phyloP scores from a whole-genome alignment of 163 green algal genomes.

The Scenedesmus sp. region DNA sequence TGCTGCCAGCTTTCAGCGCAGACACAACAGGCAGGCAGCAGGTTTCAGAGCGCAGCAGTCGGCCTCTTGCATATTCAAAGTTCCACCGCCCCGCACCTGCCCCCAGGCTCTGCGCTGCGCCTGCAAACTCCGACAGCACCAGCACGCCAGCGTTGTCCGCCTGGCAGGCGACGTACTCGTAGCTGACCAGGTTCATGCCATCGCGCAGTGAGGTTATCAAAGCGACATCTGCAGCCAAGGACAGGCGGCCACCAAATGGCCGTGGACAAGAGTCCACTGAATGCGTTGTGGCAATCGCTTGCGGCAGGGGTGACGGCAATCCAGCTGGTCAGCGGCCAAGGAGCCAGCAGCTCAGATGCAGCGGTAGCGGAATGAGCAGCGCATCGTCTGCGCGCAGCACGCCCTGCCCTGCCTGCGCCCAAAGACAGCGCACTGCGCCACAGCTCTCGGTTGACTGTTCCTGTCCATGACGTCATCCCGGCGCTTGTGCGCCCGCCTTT shows the following conservation, averaged over 20 bases:
- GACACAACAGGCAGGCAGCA: no score
- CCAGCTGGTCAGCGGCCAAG: no score
- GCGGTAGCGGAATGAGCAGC: background rate
- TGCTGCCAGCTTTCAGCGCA: no score
- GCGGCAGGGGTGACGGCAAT: no score
- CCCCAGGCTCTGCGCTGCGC: conserved; percentile 87
- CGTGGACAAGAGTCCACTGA: background rate
- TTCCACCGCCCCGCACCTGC: background rate
- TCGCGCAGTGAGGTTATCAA: conserved; percentile 96
- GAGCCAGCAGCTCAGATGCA: no score
- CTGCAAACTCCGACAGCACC: conserved; percentile 97
- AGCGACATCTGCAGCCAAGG: conserved; percentile 78
- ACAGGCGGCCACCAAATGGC: background rate
- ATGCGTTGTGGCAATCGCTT: no score
- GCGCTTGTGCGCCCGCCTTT: no score
- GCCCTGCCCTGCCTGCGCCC: background rate
- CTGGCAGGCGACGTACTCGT: conserved; percentile 99
- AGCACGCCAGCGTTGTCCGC: conserved; percentile 96
- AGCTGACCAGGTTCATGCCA: conserved; percentile 99
- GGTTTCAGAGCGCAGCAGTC: no score
- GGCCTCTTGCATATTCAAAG: no score
- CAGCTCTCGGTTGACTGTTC: background rate
- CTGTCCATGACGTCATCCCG: no score
- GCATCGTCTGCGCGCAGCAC: background rate
- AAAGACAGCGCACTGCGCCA: background rate